Conservation (phyloP, 2,329 filamentous ascomycete genomes). For the Pseudocercospora fuligena region DNA sequence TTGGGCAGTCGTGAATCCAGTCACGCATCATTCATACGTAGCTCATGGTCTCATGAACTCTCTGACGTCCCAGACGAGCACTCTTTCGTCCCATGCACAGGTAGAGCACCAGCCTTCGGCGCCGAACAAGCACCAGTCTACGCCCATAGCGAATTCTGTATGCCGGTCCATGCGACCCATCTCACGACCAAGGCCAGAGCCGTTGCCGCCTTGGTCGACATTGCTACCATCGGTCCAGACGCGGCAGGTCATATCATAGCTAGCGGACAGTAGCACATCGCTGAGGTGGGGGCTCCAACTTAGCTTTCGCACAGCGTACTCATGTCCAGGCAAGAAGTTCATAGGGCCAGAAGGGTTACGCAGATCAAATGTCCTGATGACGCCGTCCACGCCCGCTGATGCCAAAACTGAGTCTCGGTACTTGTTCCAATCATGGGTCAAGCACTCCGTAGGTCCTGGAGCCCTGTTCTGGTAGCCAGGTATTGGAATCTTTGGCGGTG, state of each 20-base stretch:
- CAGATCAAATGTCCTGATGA: slow-evolving; percentile 89
- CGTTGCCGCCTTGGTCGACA: slow-evolving; percentile 47
- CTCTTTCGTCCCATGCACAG: slow-evolving; percentile 89
- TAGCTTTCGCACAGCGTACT: slow-evolving; percentile 84
- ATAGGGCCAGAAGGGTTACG: slow-evolving; percentile 77
- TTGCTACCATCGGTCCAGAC: slow-evolving; percentile 85
- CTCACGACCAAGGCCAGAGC: slow-evolving; percentile 56
- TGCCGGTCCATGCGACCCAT: slow-evolving; percentile 88
- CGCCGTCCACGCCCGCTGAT: slow-evolving; percentile 84
- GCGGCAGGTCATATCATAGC: slow-evolving; percentile 97
- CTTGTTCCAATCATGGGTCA: slow-evolving; percentile 99
- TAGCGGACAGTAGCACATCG: slow-evolving; percentile 83
- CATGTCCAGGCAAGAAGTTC: slow-evolving; percentile 78
- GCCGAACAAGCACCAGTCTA: slow-evolving; percentile 98
- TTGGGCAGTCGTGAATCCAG: slow-evolving; percentile 1
- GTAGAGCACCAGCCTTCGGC: slow-evolving; percentile 94
- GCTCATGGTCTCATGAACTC: slow-evolving; percentile 58
- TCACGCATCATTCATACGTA: not conserved
- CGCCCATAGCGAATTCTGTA: slow-evolving; percentile 93
- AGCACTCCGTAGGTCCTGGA: slow-evolving; percentile 73
- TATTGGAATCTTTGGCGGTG: slow-evolving; percentile 60
- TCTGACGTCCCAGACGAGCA: slow-evolving; percentile 90
- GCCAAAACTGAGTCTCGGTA: slow-evolving; percentile 85
- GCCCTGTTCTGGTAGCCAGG: slow-evolving; percentile 47
- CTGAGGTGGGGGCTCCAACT: slow-evolving; percentile 94